Percentiles rank a stretch among this genome's conserved stretches.
phyloP scores from a whole-genome alignment of 1,284 basidiomycete genomes.

The Ceratobasidium theobromae region DNA sequence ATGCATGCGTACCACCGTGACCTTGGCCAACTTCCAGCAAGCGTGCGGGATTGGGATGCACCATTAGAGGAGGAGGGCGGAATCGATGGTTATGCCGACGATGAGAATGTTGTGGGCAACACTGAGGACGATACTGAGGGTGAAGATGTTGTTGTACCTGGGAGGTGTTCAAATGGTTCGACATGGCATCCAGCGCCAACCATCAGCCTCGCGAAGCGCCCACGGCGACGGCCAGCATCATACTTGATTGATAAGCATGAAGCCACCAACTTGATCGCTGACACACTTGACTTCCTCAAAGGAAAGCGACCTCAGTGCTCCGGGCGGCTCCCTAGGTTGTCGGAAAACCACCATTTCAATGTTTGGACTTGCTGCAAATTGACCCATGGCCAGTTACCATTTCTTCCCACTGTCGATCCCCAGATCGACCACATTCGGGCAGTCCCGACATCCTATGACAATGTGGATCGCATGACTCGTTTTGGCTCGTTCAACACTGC shows the following conservation, averaged over 20 bases:
- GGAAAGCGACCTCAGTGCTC: not conserved
- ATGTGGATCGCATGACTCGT: not conserved
- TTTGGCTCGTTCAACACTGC: not conserved
- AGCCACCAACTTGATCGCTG: not conserved
- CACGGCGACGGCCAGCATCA: not conserved
- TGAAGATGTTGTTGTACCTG: not conserved
- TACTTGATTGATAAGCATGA: not conserved
- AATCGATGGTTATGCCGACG: not conserved
- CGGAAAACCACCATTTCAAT: not conserved
- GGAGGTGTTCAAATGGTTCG: not conserved
- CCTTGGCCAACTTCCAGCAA: not conserved
- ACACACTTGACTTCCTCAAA: not conserved
- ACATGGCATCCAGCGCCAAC: not conserved
- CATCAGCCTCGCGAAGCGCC: not conserved
- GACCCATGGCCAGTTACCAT: not conserved
- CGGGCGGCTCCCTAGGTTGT: not conserved
- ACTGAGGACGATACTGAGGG: not conserved
- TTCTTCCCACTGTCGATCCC: not conserved
- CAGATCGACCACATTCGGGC: conserved; percentile 1
- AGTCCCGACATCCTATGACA: not conserved
- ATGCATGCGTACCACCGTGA: not conserved
- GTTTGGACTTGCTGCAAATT: conserved; percentile 2
- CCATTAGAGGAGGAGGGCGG: not conserved
- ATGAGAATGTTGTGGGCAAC: not conserved
- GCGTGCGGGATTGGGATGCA: not conserved